These are phyloP conservation scores for Mollisia scopiformis DNA, from an alignment of 2,329 filamentous ascomycete genomes.

Conservation along the genomic window DNA sequence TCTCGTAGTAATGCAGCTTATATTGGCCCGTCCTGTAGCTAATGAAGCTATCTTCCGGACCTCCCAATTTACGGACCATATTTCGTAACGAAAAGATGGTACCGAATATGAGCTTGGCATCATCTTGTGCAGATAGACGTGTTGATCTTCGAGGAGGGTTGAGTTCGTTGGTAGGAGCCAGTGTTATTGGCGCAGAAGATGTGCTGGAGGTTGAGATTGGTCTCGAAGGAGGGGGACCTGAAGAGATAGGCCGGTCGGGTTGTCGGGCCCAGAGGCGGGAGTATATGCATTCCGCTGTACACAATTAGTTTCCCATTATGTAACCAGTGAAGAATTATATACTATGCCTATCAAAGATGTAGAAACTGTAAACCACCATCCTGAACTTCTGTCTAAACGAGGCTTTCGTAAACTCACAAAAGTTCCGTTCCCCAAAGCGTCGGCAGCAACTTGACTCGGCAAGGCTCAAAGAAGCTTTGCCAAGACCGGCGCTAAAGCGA, in stretches of 20 bases:
- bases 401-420: conserved; percentile 9
- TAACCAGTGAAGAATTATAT: conserved; percentile 39
- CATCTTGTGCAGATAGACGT: conserved; percentile 62
- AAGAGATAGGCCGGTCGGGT: conserved; percentile 31
- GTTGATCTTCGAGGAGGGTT: conserved; percentile 35
- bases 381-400: conserved; percentile 1
- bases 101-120: conserved; percentile 96
- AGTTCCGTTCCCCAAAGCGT: not conserved
- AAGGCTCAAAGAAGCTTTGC: conserved; percentile 27
- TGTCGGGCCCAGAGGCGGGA: conserved; percentile 72
- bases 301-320: conserved; percentile 11
- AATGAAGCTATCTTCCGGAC: conserved; percentile 91
- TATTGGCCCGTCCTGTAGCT: conserved; percentile 93
- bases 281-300: conserved; percentile 94
- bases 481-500: conserved; percentile 9
- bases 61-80: conserved; percentile 94
- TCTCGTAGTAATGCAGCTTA: conserved; percentile 99
- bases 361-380: conserved; percentile 97
- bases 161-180: conserved; percentile 31
- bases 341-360: conserved; percentile 99
- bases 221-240: conserved; percentile 41
- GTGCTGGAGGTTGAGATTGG: conserved; percentile 41
- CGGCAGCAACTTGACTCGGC: not conserved
- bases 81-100: conserved; percentile 95
- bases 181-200: conserved; percentile 37